These are phyloP conservation scores for Abrus precatorius DNA, from an alignment of 306 rosid species.

Conservation along the genomic window DNA sequence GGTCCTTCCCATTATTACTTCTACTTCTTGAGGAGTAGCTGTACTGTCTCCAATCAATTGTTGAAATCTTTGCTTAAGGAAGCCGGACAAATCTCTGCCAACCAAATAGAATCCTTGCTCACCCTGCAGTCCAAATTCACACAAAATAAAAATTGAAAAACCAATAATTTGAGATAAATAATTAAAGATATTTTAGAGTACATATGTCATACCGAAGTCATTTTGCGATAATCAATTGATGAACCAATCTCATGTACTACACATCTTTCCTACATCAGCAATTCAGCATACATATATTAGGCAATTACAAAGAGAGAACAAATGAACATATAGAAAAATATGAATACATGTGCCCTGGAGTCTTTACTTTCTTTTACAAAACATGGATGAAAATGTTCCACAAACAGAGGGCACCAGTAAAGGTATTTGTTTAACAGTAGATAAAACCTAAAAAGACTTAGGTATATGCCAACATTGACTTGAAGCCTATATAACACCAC, in stretches of 20 bases:
- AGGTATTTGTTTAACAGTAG: slow-evolving; percentile 10
- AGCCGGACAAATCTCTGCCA: slow-evolving; percentile 68
- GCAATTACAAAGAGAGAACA: slow-evolving; percentile 22
- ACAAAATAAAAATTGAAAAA: slow-evolving; percentile 32
- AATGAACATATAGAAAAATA: background rate
- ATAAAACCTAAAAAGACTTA: slow-evolving; percentile 28
- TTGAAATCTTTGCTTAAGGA: slow-evolving; percentile 75
- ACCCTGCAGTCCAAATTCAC: slow-evolving; percentile 66
- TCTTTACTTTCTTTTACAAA: slow-evolving; percentile 36
- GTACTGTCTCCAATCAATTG: slow-evolving; percentile 70
- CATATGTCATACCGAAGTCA: slow-evolving; percentile 79
- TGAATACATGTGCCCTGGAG: slow-evolving; percentile 9
- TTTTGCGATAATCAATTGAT: slow-evolving; percentile 81
- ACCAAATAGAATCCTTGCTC: slow-evolving; percentile 86
- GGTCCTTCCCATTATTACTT: slow-evolving; percentile 93
- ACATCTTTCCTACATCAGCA: slow-evolving; percentile 85
- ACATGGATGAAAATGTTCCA: slow-evolving; percentile 38
- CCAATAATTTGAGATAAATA: slow-evolving; percentile 23
- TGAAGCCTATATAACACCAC: slow-evolving; percentile 36
- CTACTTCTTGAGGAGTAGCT: slow-evolving; percentile 80
- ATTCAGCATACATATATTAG: slow-evolving; percentile 52
- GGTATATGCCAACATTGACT: slow-evolving; percentile 10
- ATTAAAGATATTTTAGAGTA: slow-evolving; percentile 5
- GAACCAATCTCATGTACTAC: slow-evolving; percentile 91
- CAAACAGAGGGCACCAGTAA: slow-evolving; percentile 26